Conservation (phyloP, 805 yeast genomes). For the Phaffomyces opuntiae region DNA sequence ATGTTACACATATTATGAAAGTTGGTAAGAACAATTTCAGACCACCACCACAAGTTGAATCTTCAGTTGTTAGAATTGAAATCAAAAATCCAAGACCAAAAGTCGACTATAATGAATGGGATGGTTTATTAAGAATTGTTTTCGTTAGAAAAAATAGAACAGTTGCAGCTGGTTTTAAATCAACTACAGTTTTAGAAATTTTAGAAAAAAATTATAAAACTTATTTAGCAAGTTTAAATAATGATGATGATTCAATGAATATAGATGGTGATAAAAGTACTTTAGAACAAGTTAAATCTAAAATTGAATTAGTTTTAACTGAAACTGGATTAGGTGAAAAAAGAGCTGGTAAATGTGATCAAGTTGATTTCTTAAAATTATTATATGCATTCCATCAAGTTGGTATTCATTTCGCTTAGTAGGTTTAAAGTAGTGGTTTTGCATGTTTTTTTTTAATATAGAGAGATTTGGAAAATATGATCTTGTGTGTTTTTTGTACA, state of each 20-base stretch:
- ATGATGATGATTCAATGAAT: conserved; percentile 33
- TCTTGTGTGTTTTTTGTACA: not conserved
- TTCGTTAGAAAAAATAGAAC: conserved; percentile 94
- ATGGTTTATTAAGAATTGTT: conserved; percentile 84
- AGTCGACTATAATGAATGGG: conserved; percentile 94
- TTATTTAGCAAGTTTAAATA: conserved; percentile 42
- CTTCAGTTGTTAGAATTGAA: conserved; percentile 91
- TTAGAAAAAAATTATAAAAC: conserved; percentile 85
- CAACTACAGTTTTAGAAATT: conserved; percentile 69
- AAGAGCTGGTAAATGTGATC: conserved; percentile 92
- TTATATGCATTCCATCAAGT: conserved; percentile 93
- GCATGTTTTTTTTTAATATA: not conserved
- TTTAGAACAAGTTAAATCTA: conserved; percentile 47
- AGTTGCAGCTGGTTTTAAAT: conserved; percentile 86
- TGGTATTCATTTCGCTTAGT: conserved; percentile 91
- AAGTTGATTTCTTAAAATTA: conserved; percentile 82
- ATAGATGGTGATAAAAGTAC: conserved; percentile 24
- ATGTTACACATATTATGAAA: conserved; percentile 96
- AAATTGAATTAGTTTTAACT: conserved; percentile 64
- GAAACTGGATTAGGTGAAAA: conserved; percentile 79
- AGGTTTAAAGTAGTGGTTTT: conserved; percentile 45
- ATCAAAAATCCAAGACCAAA: conserved; percentile 91
- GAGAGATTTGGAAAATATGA: no score
- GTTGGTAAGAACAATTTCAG: conserved; percentile 95
- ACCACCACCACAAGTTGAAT: conserved; percentile 98